Percentiles rank a stretch among this genome's conserved stretches.
Evolutionary conservation across 2,329 filamentous ascomycete genomes (phyloP).

Genomic region (Fonsecaea pedrosoi): DNA sequence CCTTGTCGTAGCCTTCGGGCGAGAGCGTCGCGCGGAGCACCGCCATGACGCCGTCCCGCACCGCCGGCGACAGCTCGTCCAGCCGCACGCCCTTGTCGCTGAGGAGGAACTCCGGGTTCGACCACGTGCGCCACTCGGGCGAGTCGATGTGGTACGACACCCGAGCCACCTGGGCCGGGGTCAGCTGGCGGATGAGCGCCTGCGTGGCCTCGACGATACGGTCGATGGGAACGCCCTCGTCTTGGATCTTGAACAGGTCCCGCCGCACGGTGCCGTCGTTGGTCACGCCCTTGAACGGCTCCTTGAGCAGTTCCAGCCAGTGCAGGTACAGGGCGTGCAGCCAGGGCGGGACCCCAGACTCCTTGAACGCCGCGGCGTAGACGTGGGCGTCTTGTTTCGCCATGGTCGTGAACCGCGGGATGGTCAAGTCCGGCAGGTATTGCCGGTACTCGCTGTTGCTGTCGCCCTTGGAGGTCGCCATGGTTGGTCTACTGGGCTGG

Average conservation of each 20-base stretch:
- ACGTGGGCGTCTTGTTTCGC: slow-evolving; percentile 67
- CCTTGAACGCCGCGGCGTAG: slow-evolving; percentile 67
- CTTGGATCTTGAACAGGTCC: slow-evolving; percentile 64
- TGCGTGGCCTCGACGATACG: slow-evolving; percentile 62
- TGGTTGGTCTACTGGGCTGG: neutral
- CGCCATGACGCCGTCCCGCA: slow-evolving; percentile 59
- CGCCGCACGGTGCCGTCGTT: slow-evolving; percentile 65
- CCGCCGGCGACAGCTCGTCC: slow-evolving; percentile 62
- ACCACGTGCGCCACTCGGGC: slow-evolving; percentile 73
- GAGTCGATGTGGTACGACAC: slow-evolving; percentile 70
- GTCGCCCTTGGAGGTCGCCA: slow-evolving; percentile 24
- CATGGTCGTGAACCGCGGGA: slow-evolving; percentile 68
- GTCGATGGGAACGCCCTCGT: slow-evolving; percentile 68
- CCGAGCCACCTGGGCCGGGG: slow-evolving; percentile 56
- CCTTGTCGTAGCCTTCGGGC: slow-evolving; percentile 74
- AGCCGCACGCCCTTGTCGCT: slow-evolving; percentile 72
- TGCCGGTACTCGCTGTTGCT: slow-evolving; percentile 56
- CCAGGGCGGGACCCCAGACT: slow-evolving; percentile 69
- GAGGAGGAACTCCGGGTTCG: slow-evolving; percentile 76
- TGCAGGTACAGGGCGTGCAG: slow-evolving; percentile 66
- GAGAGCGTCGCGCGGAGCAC: slow-evolving; percentile 68
- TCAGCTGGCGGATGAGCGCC: slow-evolving; percentile 55
- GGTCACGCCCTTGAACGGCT: slow-evolving; percentile 75
- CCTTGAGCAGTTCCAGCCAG: slow-evolving; percentile 63
- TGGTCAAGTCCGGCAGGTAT: slow-evolving; percentile 67